phyloP scores from a whole-genome alignment of 257 asterid genomes.

The Phtheirospermum japonicum region DNA sequence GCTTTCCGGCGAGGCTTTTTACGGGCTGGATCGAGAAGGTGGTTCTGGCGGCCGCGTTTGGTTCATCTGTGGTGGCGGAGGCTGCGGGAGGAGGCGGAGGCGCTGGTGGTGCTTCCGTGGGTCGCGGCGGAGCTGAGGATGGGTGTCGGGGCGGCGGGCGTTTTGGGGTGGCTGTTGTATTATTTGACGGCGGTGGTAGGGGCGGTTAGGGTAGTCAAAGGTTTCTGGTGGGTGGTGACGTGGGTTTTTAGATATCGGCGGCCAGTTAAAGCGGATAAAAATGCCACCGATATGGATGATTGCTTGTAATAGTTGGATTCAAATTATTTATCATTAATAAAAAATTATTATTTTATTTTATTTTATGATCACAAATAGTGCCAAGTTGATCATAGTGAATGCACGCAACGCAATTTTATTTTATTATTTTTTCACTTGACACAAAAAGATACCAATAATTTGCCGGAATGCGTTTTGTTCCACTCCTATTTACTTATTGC shows the following conservation, averaged over 20 bases:
- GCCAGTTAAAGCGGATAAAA: background rate
- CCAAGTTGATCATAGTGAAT: too few species aligned
- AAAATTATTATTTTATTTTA: too few species aligned
- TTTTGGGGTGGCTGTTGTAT: constrained; percentile 65
- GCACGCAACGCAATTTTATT: too few species aligned
- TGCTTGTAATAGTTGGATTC: background rate
- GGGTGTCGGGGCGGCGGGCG: constrained; percentile 45
- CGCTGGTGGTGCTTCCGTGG: constrained; percentile 55
- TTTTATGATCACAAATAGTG: too few species aligned
- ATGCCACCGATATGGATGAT: background rate
- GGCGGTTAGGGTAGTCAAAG: constrained; percentile 39
- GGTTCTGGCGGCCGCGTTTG: constrained; percentile 49
- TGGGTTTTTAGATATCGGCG: constrained; percentile 10
- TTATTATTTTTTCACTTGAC: too few species aligned
- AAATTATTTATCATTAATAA: too few species aligned
- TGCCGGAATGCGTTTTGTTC: too few species aligned
- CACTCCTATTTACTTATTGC: too few species aligned
- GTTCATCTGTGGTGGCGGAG: constrained; percentile 75
- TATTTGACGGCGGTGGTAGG: constrained; percentile 59
- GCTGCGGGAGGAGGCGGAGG: constrained; percentile 62
- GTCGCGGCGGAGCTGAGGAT: constrained; percentile 37
- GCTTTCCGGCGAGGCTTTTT: constrained; percentile 19
- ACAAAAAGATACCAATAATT: too few species aligned
- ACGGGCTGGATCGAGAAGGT: constrained; percentile 46
- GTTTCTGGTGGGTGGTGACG: constrained; percentile 19